These are phyloP conservation scores for Colletotrichum eleusines DNA, from an alignment of 2,329 filamentous ascomycete genomes.

Conservation along the genomic window DNA sequence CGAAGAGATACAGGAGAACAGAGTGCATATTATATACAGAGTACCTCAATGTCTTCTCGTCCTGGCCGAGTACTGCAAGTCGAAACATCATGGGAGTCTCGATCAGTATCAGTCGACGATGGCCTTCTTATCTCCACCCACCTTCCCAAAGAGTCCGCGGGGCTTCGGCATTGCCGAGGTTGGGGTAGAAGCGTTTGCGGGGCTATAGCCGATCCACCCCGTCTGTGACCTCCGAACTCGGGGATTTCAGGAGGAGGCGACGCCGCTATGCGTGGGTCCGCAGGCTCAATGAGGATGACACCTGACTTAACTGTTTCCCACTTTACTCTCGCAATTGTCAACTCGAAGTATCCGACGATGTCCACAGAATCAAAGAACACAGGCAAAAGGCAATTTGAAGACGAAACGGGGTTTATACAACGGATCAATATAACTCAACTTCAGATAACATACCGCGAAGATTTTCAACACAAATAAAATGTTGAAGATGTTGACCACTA, in stretches of 20 bases:
- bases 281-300: slow-evolving; percentile 17
- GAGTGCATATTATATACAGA: too few relatives aligned
- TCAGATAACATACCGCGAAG: too few relatives aligned
- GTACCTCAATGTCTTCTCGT: too few relatives aligned
- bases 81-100: not conserved
- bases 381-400: too few relatives aligned
- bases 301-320: not conserved
- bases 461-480: too few relatives aligned
- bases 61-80: not conserved
- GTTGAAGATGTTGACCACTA: too few relatives aligned
- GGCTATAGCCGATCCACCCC: not conserved
- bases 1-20: too few relatives aligned
- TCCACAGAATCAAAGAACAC: too few relatives aligned
- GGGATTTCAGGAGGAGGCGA: slow-evolving; percentile 32
- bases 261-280: slow-evolving; percentile 27
- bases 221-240: slow-evolving; percentile 4
- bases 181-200: too few relatives aligned
- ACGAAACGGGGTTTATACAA: too few relatives aligned
- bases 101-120: not conserved
- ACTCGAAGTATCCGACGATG: not conserved
- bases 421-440: too few relatives aligned
- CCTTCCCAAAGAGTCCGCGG: not conserved
- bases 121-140: too few relatives aligned
- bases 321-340: not conserved
- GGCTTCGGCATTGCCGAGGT: not conserved